Evolutionary conservation across 805 yeast species (phyloP), one percentile per base, ranked within the genome.

Genomic region (Zygoascus bituminiphila): DNA sequence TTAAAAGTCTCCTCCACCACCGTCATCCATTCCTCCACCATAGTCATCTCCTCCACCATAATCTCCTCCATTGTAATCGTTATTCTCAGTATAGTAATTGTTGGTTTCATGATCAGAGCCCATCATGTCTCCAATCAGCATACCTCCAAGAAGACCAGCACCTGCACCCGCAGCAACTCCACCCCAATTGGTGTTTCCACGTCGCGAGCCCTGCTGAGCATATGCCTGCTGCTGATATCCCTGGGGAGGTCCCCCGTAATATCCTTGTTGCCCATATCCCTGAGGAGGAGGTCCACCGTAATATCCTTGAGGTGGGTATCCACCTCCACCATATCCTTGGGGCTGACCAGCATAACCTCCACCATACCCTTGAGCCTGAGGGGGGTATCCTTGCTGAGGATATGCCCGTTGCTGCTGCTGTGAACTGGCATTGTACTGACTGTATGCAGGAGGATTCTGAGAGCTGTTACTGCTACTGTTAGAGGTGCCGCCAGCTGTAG

Each of bases 101-200:
- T 15, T 15, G 14, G 49, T 60, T 56, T 48, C 63, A 45, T 51
- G 60, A 50, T 47, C 61, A 39, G 62, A 62, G 40, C 62, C 61
- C 51, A 78, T 54, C 41, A 75, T 74, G 33, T 71, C 67, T 7
- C 74, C 75, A 40, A 79, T 57, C 54, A 79, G 56, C 64, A 75
- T 64, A 41, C 85, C 86, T 49, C 85, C 86, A 7, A 80, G 57
- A 47, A 81, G 61, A 63, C 87, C 88, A 15, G 79, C 74, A 47
- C 81, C 82, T 2, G 72, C 71, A 35, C 74, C 76, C 43, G 71
- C 67, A 6, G 77, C 79, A 42, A 72, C 54, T 49, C 75, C 57
- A 42, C 74, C 75, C 50, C 58, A 60, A 14, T 70, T 67, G 51
- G 70, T 64, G 42, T 33, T 65, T 57, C 49, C 63, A 40, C 54